These are phyloP conservation scores for Boletus pseudo-olivaceus DNA, from an alignment of 768 basidiomycete species.

Conservation along the genomic window DNA sequence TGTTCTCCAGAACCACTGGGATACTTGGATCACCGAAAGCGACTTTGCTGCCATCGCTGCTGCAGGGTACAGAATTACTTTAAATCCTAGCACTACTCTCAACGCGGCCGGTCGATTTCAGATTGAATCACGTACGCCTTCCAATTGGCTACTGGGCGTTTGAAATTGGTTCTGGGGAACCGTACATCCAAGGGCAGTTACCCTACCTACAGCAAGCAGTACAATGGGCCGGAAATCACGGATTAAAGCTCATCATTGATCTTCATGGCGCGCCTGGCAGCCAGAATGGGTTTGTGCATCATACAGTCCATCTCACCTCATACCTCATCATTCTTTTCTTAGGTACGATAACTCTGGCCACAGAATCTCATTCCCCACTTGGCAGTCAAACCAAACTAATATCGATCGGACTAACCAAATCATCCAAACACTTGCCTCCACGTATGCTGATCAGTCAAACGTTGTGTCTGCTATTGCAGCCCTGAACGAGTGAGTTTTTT, in stretches of 20 bases:
- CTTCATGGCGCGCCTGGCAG: constrained; percentile 79
- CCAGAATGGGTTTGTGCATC: constrained; percentile 63
- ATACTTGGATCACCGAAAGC: constrained; percentile 78
- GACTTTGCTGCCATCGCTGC: constrained; percentile 75
- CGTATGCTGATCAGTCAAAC: constrained; percentile 50
- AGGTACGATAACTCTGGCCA: constrained; percentile 86
- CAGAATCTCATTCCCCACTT: constrained; percentile 52
- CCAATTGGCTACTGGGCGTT: constrained; percentile 93
- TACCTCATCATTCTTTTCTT: constrained; percentile 6
- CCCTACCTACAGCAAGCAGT: constrained; percentile 66
- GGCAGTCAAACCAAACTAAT: constrained; percentile 66
- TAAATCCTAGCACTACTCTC: background rate
- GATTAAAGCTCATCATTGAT: constrained; percentile 81
- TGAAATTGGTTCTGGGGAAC: constrained; percentile 74
- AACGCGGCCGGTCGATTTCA: constrained; percentile 24
- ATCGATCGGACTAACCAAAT: constrained; percentile 64
- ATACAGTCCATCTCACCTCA: background rate
- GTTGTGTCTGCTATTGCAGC: constrained; percentile 70
- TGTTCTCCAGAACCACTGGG: constrained; percentile 67
- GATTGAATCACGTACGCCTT: constrained; percentile 77
- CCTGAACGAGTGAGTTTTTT: constrained; percentile 63
- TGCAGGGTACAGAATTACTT: constrained; percentile 51
- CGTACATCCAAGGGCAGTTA: constrained; percentile 74
- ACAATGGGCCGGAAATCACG: constrained; percentile 63
- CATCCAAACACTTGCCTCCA: constrained; percentile 58